A percentile compares a stretch with the other conserved stretches of the same genome.
phyloP scores from a whole-genome alignment of 2,329 filamentous ascomycete species.

The Lachnellula hyalina region DNA sequence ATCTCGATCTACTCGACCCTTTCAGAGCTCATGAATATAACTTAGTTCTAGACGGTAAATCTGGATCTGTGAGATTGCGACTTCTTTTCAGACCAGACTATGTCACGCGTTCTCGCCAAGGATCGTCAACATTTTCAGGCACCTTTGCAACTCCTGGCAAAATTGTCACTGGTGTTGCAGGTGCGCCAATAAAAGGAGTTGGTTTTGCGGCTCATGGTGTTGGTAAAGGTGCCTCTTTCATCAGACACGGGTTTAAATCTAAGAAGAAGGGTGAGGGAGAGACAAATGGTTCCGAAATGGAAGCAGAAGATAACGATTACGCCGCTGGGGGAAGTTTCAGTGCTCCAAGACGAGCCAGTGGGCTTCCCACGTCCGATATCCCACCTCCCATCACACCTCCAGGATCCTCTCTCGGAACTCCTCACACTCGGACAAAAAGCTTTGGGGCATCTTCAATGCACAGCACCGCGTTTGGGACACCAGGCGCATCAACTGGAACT shows the following conservation, averaged over 20 bases:
- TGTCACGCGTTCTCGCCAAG: slow-evolving; percentile 78
- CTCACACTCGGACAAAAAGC: slow-evolving; percentile 47
- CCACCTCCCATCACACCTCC: slow-evolving; percentile 24
- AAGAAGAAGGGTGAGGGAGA: slow-evolving; percentile 55
- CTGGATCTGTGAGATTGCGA: slow-evolving; percentile 73
- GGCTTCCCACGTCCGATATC: slow-evolving; percentile 12
- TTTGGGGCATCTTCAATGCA: slow-evolving; percentile 61
- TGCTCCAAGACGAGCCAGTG: slow-evolving; percentile 17
- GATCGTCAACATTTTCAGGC: slow-evolving; percentile 86
- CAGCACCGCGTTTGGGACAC: slow-evolving; percentile 52
- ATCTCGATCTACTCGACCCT: slow-evolving; percentile 75
- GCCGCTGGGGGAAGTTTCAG: slow-evolving; percentile 27
- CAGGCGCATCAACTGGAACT: slow-evolving; percentile 59
- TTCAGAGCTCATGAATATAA: slow-evolving; percentile 74
- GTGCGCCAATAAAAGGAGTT: slow-evolving; percentile 89
- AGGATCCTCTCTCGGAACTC: slow-evolving; percentile 15
- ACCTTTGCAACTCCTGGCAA: slow-evolving; percentile 84
- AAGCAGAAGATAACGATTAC: slow-evolving; percentile 36
- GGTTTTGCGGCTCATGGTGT: slow-evolving; percentile 64
- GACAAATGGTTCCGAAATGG: slow-evolving; percentile 36
- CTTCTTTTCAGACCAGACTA: slow-evolving; percentile 93
- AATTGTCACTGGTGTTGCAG: slow-evolving; percentile 74
- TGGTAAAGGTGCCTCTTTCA: slow-evolving; percentile 83
- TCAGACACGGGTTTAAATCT: slow-evolving; percentile 76
- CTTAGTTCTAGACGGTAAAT: slow-evolving; percentile 80